Evolutionary conservation across 306 rosid genomes (phyloP), one percentile per base, ranked within the genome.

Genomic region (Cucumis melo): DNA sequence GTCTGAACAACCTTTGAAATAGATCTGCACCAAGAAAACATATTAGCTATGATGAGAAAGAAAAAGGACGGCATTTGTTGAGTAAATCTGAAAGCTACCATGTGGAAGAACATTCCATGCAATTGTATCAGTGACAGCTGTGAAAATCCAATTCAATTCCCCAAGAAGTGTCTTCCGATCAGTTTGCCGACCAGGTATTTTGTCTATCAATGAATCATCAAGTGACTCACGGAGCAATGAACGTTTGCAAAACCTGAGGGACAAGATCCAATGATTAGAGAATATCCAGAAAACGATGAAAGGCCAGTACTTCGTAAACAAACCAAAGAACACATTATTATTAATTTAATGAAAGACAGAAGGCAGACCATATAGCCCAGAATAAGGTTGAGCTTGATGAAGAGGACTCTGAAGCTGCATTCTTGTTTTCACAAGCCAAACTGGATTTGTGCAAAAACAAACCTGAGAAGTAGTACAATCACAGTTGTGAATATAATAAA

Each of bases 21-120:
- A 95, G 98, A 82, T 95, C 99, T 95, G 93, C 84, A 83, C 62
- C 44, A 82, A 75, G 73, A 78, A 46, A 29, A 77, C 60, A 36
- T 29, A 82, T 78, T 60, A 58, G 57, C 64, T 72, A 70, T 42
- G 54, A 23, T 5, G 15, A 58, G 32, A 8, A 42, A n/a, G 65
- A 20, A 39, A 24, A 75, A 16, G 17, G 24, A 75, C 55, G 8
- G 56, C 36, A 58, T 57, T 39, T 42, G 74, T 51, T 17, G 0
- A 23, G 72, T 41, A 38, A 54, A 62, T 36, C 59, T 61, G 72
- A 78, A 67, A 80, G 76, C 51, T 85, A 95, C 99, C 99, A 78
- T 88, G 97, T 54, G 99, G 98, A 74, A 95, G 97, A 85, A 92
- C 98, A 78, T 95, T 95, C 99, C 99, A 95, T 19, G 99, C 99